Percentiles rank a stretch among this genome's conserved stretches.
Conservation (phyloP, 208 protist genomes). For the Trypanosoma boissoni region DNA sequence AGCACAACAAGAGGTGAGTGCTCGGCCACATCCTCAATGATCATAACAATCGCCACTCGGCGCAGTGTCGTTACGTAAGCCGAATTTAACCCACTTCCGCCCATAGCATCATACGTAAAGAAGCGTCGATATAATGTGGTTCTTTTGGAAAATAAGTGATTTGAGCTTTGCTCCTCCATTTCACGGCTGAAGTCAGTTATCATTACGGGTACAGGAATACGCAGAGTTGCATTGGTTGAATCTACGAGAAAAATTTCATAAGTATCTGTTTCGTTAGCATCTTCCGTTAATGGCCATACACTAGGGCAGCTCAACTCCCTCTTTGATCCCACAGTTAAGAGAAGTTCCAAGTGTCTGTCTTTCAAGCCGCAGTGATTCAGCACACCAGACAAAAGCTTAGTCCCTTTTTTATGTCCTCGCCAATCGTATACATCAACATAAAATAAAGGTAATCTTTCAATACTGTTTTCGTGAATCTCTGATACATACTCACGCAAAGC, state of each 20-base stretch:
- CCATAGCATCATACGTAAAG: slow-evolving; percentile 73
- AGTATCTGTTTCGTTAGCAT: slow-evolving; percentile 37
- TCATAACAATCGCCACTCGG: too few relatives aligned
- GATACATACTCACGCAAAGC: slow-evolving; percentile 21
- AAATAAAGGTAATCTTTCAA: slow-evolving; percentile 42
- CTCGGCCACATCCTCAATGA: too few relatives aligned
- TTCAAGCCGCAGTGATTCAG: slow-evolving; percentile 57
- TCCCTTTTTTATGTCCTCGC: slow-evolving; percentile 55
- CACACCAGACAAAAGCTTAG: slow-evolving; percentile 33
- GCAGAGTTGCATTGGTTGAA: slow-evolving; percentile 38
- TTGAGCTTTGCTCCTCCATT: too few relatives aligned
- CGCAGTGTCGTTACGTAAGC: slow-evolving; percentile 24
- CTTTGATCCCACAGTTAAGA: slow-evolving; percentile 51
- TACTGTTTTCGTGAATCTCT: slow-evolving; percentile 3
- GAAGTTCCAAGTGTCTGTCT: slow-evolving; percentile 29
- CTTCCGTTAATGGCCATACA: slow-evolving; percentile 36
- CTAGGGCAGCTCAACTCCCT: slow-evolving; percentile 32
- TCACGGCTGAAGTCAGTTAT: slow-evolving; percentile 46
- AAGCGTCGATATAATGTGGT: slow-evolving; percentile 51
- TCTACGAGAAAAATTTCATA: slow-evolving; percentile 75
- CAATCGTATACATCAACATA: slow-evolving; percentile 51
- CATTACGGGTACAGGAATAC: slow-evolving; percentile 66
- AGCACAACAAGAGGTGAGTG: too few relatives aligned
- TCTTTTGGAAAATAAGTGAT: slow-evolving; percentile 30
- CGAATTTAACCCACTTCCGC: slow-evolving; percentile 7